A percentile compares a stretch with the other conserved stretches of the same genome.
Evolutionary conservation across 305 asterid species (phyloP).

Genomic region (Fraxinus greggii): DNA sequence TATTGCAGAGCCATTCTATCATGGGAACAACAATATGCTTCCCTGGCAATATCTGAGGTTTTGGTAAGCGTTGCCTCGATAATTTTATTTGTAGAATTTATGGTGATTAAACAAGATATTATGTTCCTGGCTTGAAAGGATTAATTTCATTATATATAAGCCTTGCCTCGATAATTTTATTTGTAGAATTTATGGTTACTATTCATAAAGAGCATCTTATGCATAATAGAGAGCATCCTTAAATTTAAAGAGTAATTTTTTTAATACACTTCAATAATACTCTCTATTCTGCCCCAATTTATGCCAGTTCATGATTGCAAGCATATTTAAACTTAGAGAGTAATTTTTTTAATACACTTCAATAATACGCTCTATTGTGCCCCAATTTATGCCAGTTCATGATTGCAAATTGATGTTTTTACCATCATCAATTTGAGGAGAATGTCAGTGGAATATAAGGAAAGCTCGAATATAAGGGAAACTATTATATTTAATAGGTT

Average conservation of each 20-base stretch:
- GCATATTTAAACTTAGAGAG: background rate
- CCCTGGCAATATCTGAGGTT: conserved; percentile 94
- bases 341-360: background rate
- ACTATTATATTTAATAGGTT: too few relatives aligned
- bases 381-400: too few relatives aligned
- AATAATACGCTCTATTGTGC: background rate
- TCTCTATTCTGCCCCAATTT: too few relatives aligned
- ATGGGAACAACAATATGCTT: conserved; percentile 63
- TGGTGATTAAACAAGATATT: background rate
- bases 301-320: too few relatives aligned
- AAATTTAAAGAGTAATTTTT: too few relatives aligned
- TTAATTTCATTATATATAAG: background rate
- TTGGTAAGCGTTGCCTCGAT: conserved; percentile 50
- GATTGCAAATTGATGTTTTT: too few relatives aligned
- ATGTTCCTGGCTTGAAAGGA: background rate
- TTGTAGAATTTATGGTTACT: background rate
- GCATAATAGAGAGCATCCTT: background rate
- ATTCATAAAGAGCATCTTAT: background rate
- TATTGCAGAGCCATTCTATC: conserved; percentile 87
- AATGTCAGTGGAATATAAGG: too few relatives aligned
- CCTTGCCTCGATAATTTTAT: background rate
- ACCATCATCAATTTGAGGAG: too few relatives aligned
- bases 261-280: too few relatives aligned
- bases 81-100: conserved; percentile 3
- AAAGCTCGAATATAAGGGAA: too few relatives aligned